Conservation (phyloP, 108 stramenopile genomes). For the Seminavis robusta region DNA sequence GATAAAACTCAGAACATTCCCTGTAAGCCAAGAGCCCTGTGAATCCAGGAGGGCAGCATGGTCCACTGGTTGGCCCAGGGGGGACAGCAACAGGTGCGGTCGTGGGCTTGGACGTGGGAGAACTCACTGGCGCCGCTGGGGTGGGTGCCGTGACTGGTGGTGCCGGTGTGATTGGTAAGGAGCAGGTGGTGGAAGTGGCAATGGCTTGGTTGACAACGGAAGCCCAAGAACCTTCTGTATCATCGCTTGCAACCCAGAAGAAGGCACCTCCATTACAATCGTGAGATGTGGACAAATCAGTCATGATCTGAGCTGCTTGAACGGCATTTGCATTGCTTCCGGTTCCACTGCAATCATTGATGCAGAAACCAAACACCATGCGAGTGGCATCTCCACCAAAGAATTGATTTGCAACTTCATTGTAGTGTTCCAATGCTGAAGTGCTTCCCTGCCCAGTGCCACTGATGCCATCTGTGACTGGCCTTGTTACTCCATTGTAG, state of each 20-base stretch:
- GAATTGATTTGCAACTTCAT: conserved; percentile 26
- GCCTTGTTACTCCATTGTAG: conserved; percentile 46
- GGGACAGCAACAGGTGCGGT: too few relatives aligned
- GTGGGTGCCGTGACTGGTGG: too few relatives aligned
- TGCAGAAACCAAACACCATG: conserved; percentile 58
- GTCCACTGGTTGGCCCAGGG: too few relatives aligned
- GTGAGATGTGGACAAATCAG: conserved; percentile 16
- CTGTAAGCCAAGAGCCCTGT: too few relatives aligned
- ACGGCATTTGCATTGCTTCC: conserved; percentile 21
- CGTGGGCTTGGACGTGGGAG: too few relatives aligned
- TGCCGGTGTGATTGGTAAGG: too few relatives aligned
- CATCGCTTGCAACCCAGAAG: conserved; percentile 50
- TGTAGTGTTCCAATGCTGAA: conserved; percentile 24
- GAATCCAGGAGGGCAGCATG: too few relatives aligned
- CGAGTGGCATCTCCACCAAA: conserved; percentile 48
- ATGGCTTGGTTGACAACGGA: conserved; percentile 12
- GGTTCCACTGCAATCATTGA: conserved; percentile 39
- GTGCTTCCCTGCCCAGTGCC: conserved; percentile 12
- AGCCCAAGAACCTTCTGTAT: conserved; percentile 39
- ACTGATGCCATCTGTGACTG: conserved; percentile 31
- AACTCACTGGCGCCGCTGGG: too few relatives aligned
- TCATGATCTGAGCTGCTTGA: conserved; percentile 34
- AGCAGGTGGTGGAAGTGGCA: too few relatives aligned
- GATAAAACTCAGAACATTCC: too few relatives aligned
- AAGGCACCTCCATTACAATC: conserved; percentile 53